phyloP scores from a whole-genome alignment of 495 filamentous ascomycete species.

The Neurospora sp. region DNA sequence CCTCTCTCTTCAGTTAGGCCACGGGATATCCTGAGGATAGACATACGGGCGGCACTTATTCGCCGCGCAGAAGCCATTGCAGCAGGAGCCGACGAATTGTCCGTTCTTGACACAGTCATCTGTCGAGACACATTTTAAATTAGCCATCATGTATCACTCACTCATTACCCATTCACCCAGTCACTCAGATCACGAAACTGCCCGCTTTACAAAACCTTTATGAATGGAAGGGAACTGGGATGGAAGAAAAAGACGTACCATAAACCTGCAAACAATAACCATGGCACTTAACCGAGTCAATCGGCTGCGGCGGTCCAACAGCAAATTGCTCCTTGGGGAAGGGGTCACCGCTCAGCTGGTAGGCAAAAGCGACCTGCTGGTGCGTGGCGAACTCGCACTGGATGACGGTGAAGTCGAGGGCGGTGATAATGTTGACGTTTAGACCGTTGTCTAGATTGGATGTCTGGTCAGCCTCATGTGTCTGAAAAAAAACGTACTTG shows the following conservation, averaged over 20 bases:
- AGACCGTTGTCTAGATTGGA: conserved; percentile 15
- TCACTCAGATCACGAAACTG: not conserved
- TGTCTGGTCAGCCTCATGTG: not conserved
- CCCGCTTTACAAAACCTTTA: too few relatives aligned
- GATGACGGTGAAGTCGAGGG: conserved; percentile 18
- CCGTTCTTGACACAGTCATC: conserved; percentile 18
- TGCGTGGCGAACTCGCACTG: conserved; percentile 18
- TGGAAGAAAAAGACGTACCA: not conserved
- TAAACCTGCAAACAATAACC: conserved; percentile 18
- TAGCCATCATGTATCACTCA: too few relatives aligned
- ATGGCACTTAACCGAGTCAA: conserved; percentile 17
- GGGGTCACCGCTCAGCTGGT: conserved; percentile 11
- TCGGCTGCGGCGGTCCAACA: conserved; percentile 22
- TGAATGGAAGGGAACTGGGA: too few relatives aligned
- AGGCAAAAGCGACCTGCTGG: conserved; percentile 8
- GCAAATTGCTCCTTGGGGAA: conserved; percentile 14
- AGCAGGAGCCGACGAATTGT: conserved; percentile 20
- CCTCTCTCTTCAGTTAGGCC: not conserved
- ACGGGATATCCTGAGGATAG: not conserved
- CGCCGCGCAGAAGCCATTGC: conserved; percentile 21
- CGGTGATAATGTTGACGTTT: conserved; percentile 19
- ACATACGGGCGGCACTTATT: conserved; percentile 24
- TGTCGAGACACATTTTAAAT: not conserved
- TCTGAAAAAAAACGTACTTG: not conserved
- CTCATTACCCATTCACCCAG: too few relatives aligned